Base-by-base conservation (phyloP, 495 filamentous ascomycete genomes). In the Aspergillus campestris region DNA sequence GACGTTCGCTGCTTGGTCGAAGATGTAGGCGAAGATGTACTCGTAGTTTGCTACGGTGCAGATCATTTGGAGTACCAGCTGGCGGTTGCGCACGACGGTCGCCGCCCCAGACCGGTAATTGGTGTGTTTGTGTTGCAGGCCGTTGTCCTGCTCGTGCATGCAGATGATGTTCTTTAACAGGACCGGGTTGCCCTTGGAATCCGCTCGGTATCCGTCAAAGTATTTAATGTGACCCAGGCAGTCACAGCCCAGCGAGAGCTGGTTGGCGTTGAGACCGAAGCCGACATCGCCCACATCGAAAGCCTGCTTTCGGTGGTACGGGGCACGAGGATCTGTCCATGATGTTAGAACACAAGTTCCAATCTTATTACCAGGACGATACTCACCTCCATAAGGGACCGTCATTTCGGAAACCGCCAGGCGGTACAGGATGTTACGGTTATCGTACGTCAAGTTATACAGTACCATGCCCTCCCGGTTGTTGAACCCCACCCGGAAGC, bases 31-130 rank as follows among this genome's bases (percentile, higher is more conserved):
- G 38, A 95, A 74, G 42, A 94, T 83, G 47, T 90, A 90, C 56
- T 89, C 86, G 63, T 90, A 90, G 63, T 90, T 90, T 30, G 81
- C 79, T 27, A 89, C 77, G 0, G 86, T 89, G 52, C 85, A 79
- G 53, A 88, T 86, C 53, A 83, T 84, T 49, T 90, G 86, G 7
- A 83, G 53, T 14, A 82, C 74, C n/a, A 83, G 63, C 51, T 82
- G 78, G 14, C 80, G 66, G 47, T 75, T 79, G 37, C 80, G 73
- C 28, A 75, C 72, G 27, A 83, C 70, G 3, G 75, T 78, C 13
- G 80, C 80, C 18, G 76, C 65, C 27, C 73, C 73, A 10, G 77
- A 75, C 6, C 81, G 70, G 53, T 82, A 84, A 48, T 84, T 84
- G 6, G 79, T 82, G 59, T 83, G 80, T 45, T 83, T 83, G 67